Evolutionary conservation across 768 basidiomycete genomes (phyloP), one percentile per base, ranked within the genome.

Genomic region (Tylopilus felleus): DNA sequence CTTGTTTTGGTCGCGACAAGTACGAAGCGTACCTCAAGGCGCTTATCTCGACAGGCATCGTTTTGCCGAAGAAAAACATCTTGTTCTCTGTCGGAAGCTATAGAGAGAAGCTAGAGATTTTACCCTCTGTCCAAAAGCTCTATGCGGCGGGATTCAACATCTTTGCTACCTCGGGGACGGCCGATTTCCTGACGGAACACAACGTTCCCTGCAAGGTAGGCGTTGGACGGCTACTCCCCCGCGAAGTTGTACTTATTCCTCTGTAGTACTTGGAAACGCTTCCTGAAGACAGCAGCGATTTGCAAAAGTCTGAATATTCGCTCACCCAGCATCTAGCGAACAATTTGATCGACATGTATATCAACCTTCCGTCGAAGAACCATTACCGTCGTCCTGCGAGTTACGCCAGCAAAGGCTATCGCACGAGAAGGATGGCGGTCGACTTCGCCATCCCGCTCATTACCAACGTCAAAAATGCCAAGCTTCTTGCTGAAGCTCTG

Each of bases 1-100:
- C 97, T 17, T 98, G 96, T 74, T 99, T 99, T 71, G 97, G 97
- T 8, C 85, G 80, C 59, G 90, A 99, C 77, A 97, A 95, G 73
- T 98, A 96, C 68, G 97, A 99, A 69, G 97, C 97, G 5, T 99
- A 98, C 70, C 78, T 98, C 65, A 99, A 99, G 75, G 95, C 93
- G 2, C 78, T 98, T 53, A 90, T 98, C 57, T 95, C 97, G 23
- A 97, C 96, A 3, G 97, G 97, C 25, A 98, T 98, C 64, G 82
- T 87, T 31, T 85, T 83, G 2, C 97, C 97, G 27, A 91, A 96
- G 80, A 97, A 98, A 80, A 99, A 98, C 73, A 93, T 99, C 50
- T 73, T 99, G 49, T 88, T 99, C 70, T 98, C 96, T 1, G 84
- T 99, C 62, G 97, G 97, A 44, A 93, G 95, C 47, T 99, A 90